Percentiles rank a stretch among this genome's conserved stretches.
Evolutionary conservation across 2,329 filamentous ascomycete genomes (phyloP).

Genomic region (Lachnellula occidentalis): DNA sequence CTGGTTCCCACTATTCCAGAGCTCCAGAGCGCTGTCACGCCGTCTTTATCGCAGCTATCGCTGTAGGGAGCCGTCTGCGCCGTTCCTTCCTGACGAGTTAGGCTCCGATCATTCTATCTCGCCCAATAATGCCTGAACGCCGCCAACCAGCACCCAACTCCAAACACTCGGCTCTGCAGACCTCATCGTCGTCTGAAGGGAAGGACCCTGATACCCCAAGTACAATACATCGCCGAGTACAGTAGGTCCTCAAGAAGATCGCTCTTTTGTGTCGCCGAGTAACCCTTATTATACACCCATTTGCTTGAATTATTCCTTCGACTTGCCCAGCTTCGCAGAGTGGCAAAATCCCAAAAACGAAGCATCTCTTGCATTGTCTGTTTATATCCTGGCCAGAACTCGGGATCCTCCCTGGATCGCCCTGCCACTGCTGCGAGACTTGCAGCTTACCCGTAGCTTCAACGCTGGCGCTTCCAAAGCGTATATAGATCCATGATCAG

Average conservation of each 20-base stretch:
- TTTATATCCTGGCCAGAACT: slow-evolving; percentile 11
- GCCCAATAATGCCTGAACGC: slow-evolving; percentile 13
- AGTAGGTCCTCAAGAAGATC: not conserved
- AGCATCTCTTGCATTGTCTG: slow-evolving; percentile 1
- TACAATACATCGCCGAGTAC: slow-evolving; percentile 1
- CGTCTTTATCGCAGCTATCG: not conserved
- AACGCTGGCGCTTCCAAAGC: slow-evolving; percentile 1
- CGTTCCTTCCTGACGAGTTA: not conserved
- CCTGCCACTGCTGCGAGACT: slow-evolving; percentile 16
- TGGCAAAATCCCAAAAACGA: slow-evolving; percentile 9
- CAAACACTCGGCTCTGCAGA: not conserved
- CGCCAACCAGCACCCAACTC: not conserved
- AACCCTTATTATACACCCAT: not conserved
- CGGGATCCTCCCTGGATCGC: slow-evolving; percentile 11
- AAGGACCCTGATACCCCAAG: not conserved
- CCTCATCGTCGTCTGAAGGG: not conserved
- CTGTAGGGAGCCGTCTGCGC: slow-evolving; percentile 1
- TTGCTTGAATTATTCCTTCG: not conserved
- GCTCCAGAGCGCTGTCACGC: not conserved
- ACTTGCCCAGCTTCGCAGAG: slow-evolving; percentile 9
- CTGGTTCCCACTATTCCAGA: not conserved
- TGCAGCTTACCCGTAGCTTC: slow-evolving; percentile 13
- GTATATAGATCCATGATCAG: slow-evolving; percentile 11
- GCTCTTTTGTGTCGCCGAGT: not conserved
- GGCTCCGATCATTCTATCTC: not conserved